A percentile compares a stretch with the other conserved stretches of the same genome.
Evolutionary conservation across 495 filamentous ascomycete genomes (phyloP).

Genomic region (Lasiosphaeria miniovina): DNA sequence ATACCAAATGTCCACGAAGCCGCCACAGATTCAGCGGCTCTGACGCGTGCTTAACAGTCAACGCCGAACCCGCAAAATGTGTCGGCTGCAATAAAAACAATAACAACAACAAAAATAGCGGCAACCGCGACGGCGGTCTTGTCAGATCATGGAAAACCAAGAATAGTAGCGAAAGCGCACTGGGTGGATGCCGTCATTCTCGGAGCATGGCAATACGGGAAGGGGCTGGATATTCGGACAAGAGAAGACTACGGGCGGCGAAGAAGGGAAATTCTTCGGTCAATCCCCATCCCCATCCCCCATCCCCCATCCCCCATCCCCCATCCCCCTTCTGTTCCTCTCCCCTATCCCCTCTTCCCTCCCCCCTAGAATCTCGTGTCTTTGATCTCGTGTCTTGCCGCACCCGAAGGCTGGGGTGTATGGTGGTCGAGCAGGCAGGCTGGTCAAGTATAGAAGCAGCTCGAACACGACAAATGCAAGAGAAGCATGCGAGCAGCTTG

Average conservation of each 20-base stretch:
- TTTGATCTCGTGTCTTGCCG: neutral
- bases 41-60: neutral
- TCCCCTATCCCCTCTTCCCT: no score
- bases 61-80: slow-evolving; percentile 8
- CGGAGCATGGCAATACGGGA: no score
- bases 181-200: no score
- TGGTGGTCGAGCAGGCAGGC: neutral
- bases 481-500: neutral
- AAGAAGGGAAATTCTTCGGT: no score
- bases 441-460: neutral
- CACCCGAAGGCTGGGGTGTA: neutral
- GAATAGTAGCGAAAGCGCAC: no score
- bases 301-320: no score
- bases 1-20: neutral
- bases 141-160: no score
- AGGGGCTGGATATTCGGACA: no score
- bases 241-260: no score
- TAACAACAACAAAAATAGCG: neutral
- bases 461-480: slow-evolving; percentile 2
- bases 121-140: neutral
- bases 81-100: neutral
- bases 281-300: no score
- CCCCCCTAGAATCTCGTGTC: neutral
- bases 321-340: no score
- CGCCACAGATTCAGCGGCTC: neutral